Conservation (phyloP, 768 basidiomycete genomes). For the Tulasnella calospora region DNA sequence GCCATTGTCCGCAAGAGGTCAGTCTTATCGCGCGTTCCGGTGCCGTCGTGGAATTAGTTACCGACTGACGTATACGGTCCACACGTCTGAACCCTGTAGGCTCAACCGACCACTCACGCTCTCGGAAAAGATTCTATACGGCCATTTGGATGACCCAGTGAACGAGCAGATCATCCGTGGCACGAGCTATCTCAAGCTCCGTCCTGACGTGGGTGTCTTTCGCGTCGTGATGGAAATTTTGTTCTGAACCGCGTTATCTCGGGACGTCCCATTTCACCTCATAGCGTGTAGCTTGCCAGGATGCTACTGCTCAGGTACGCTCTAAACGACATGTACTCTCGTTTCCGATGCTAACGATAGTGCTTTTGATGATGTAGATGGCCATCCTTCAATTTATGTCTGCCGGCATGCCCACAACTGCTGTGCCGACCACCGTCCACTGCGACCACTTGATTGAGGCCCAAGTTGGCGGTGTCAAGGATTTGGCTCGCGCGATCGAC, state of each 20-base stretch:
- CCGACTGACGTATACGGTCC: slow-evolving; percentile 1
- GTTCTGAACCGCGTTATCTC: slow-evolving; percentile 7
- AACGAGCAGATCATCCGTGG: slow-evolving; percentile 89
- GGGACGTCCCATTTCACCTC: slow-evolving; percentile 21
- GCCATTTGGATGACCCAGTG: slow-evolving; percentile 92
- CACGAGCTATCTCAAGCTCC: slow-evolving; percentile 90
- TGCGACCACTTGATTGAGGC: slow-evolving; percentile 99
- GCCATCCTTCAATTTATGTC: slow-evolving; percentile 99
- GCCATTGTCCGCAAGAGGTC: slow-evolving; percentile 79
- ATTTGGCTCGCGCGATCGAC: slow-evolving; percentile 84
- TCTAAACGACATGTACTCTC: not conserved
- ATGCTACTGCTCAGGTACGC: slow-evolving; percentile 78
- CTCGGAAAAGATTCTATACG: slow-evolving; percentile 96
- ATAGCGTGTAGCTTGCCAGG: slow-evolving; percentile 85
- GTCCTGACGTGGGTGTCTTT: slow-evolving; percentile 77
- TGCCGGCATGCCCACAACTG: slow-evolving; percentile 94
- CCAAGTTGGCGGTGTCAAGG: slow-evolving; percentile 87
- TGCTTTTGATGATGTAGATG: slow-evolving; percentile 59
- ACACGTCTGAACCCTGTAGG: slow-evolving; percentile 40
- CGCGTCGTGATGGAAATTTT: not conserved
- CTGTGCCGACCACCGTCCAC: slow-evolving; percentile 97
- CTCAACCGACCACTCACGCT: slow-evolving; percentile 85
- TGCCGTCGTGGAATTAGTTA: slow-evolving; percentile 16
- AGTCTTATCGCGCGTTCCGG: slow-evolving; percentile 25
- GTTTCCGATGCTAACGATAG: not conserved